Evolutionary conservation across 2,329 filamentous ascomycete genomes (phyloP).

Genomic region (Karstenula rhodostoma): DNA sequence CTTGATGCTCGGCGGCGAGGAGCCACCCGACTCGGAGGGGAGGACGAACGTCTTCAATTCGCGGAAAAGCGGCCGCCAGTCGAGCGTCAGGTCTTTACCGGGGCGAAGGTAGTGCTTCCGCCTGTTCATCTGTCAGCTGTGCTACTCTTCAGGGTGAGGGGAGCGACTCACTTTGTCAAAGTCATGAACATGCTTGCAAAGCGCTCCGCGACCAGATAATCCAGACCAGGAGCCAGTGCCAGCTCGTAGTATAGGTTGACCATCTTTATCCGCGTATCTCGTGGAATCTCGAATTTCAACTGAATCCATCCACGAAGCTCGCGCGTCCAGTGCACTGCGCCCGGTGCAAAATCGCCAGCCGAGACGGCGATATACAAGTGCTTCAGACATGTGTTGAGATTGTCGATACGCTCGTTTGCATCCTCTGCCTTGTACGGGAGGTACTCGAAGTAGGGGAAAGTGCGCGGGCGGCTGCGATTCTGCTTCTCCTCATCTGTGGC

Average conservation of each 20-base stretch:
- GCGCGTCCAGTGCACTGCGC: slow-evolving; percentile 94
- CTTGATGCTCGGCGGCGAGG: slow-evolving; percentile 69
- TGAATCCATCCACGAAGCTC: slow-evolving; percentile 95
- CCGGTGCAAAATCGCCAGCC: slow-evolving; percentile 91
- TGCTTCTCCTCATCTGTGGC: slow-evolving; percentile 62
- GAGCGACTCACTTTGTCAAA: slow-evolving; percentile 79
- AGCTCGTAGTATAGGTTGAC: slow-evolving; percentile 95
- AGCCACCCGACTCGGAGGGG: slow-evolving; percentile 77
- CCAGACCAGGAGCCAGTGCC: slow-evolving; percentile 86
- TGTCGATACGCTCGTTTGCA: slow-evolving; percentile 76
- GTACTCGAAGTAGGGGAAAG: slow-evolving; percentile 90
- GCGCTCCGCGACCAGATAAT: slow-evolving; percentile 80
- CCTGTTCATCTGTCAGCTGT: slow-evolving; percentile 58
- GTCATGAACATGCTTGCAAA: slow-evolving; percentile 97
- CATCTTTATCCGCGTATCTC: slow-evolving; percentile 81
- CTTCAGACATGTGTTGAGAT: slow-evolving; percentile 86
- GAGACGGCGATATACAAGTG: slow-evolving; percentile 92
- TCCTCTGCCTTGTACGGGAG: slow-evolving; percentile 90
- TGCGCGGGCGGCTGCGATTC: slow-evolving; percentile 79
- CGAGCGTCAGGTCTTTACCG: slow-evolving; percentile 85
- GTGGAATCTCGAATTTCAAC: slow-evolving; percentile 95
- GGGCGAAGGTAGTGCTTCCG: slow-evolving; percentile 96
- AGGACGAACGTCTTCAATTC: slow-evolving; percentile 91
- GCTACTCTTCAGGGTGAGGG: not conserved
- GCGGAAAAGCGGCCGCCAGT: slow-evolving; percentile 93